Evolutionary conservation across 768 basidiomycete genomes (phyloP), one percentile per base, ranked within the genome.

Genomic region (Mrakia gelida): DNA sequence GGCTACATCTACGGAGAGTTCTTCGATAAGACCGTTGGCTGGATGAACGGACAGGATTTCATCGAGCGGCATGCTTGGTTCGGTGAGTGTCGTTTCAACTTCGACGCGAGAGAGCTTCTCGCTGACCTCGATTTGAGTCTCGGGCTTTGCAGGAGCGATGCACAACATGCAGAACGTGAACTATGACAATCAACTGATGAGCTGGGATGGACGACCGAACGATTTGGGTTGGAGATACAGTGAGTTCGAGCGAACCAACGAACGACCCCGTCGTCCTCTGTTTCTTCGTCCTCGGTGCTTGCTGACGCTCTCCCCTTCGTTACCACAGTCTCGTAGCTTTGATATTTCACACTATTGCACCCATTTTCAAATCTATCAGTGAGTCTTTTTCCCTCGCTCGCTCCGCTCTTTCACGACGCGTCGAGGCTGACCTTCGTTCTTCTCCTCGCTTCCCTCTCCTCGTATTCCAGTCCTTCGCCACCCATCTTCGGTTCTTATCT

Each of bases 51-150:
- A 28, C 30, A 32, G 30, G 30, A 67, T 34, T 67, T 30, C 21
- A 38, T 67, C 65, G 65, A 67, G 30, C 28, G 65, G 21, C 65
- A 67, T 34, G 34, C 30, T 67, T 67, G 65, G 65, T 67, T 67
- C 21, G 65, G 65, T 67, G 32, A 21, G 65, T 67, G 3, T 2
- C 65, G 32, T 38, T 38, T 38, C 38, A 38, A 3, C 38, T 38
- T 38, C 38, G 38, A 21, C 34, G 18, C 65, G 65, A 67, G 34
- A 67, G 15, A 13, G 11, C 9, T 45, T 10, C 2, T 2, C 9
- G 45, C 32, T 67, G 65, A 67, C 65, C 5, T 67, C 9, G 34
- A 34, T 21, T 38, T 11, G 16, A 5, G 65, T 67, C 15, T 45
- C 11, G 45, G 28, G 65, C 8, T 18, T 67, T 3, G n/a, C 65